phyloP scores from a whole-genome alignment of 1,139 yeast species.

The Ogataea hybrid region DNA sequence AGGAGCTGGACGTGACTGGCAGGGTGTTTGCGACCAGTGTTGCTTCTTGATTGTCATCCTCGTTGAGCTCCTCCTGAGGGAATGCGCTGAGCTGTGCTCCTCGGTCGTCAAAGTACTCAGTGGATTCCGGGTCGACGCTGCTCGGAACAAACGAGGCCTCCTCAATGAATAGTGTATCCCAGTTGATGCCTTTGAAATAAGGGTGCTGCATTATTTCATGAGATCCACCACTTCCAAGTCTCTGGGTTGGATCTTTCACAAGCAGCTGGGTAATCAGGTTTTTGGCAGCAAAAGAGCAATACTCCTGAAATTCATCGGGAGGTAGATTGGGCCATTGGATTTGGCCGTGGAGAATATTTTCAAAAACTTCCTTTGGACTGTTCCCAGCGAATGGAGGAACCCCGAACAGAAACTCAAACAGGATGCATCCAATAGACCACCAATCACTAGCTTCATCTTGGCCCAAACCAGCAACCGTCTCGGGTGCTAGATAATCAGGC shows the following conservation, averaged over 20 bases:
- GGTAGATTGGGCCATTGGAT: constrained; percentile 81
- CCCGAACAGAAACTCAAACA: constrained; percentile 90
- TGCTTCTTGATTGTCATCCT: constrained; percentile 1
- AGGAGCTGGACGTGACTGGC: constrained; percentile 27
- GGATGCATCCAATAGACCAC: constrained; percentile 98
- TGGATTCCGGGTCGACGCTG: constrained; percentile 77
- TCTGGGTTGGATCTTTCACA: constrained; percentile 55
- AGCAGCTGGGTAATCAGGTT: constrained; percentile 69
- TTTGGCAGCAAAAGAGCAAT: constrained; percentile 66
- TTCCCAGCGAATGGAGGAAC: constrained; percentile 92
- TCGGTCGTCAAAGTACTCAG: constrained; percentile 87
- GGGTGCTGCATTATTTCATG: constrained; percentile 76
- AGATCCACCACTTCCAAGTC: constrained; percentile 79
- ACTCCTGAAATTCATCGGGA: constrained; percentile 49
- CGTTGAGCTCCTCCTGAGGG: constrained; percentile 44
- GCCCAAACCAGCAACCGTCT: constrained; percentile 81
- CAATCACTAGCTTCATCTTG: constrained; percentile 92
- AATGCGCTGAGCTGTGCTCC: constrained; percentile 77
- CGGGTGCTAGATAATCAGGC: constrained; percentile 97
- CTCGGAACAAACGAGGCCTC: constrained; percentile 85
- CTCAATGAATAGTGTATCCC: constrained; percentile 73
- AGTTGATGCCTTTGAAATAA: constrained; percentile 67
- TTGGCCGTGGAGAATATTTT: constrained; percentile 67
- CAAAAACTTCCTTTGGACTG: constrained; percentile 78
- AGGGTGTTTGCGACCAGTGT: not conserved